A percentile compares a stretch with the other conserved stretches of the same genome.
Evolutionary conservation across 192 early-diverging fungal species (phyloP).

Genomic region (Pilaira anomala): DNA sequence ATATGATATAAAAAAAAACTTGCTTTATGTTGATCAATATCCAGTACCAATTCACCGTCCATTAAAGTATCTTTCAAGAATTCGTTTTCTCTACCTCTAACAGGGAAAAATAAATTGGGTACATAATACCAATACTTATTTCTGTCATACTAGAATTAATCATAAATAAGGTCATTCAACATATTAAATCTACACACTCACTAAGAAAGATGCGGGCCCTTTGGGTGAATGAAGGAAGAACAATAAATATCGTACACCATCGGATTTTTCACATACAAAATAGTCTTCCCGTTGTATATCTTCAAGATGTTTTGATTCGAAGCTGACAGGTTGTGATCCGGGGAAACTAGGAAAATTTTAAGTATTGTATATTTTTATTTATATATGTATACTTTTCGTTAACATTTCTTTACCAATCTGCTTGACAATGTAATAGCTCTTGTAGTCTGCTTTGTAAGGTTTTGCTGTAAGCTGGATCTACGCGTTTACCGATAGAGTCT

Average conservation of each 20-base stretch:
- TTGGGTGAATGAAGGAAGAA: conserved; percentile 48
- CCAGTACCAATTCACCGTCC: conserved; percentile 75
- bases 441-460: conserved; percentile 31
- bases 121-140: conserved; percentile 66
- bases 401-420: conserved; percentile 31
- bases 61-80: conserved; percentile 66
- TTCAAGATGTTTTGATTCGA: conserved; percentile 46
- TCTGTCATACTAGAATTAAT: conserved; percentile 58
- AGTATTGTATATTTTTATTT: background rate
- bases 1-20: background rate
- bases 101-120: conserved; percentile 54
- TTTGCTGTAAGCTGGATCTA: conserved; percentile 38
- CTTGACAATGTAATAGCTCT: conserved; percentile 26
- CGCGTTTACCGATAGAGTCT: conserved; percentile 33
- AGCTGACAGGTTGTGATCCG: conserved; percentile 58
- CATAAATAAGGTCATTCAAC: background rate
- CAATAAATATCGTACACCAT: conserved; percentile 49
- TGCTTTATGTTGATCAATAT: conserved; percentile 52
- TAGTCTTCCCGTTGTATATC: conserved; percentile 53
- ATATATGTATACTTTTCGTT: background rate
- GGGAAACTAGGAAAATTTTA: conserved; percentile 51
- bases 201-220: conserved; percentile 56
- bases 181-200: conserved; percentile 22
- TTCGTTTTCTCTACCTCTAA: conserved; percentile 40
- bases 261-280: conserved; percentile 58